Evolutionary conservation across 148 eudicot genomes (phyloP).

Genomic region (Pharnaceum exiguum): DNA sequence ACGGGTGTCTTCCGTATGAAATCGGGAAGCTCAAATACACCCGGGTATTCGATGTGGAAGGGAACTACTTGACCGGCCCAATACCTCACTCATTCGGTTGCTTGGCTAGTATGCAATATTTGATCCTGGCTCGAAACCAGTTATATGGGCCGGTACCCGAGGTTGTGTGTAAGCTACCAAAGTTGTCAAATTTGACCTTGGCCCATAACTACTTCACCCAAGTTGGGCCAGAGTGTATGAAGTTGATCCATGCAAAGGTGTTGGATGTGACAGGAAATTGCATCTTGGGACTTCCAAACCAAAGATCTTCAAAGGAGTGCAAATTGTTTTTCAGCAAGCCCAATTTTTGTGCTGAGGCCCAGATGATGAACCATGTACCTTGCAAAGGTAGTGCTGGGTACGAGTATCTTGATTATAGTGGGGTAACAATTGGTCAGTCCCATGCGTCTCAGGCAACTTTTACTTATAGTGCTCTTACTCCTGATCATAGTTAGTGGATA

Average conservation of each 20-base stretch:
- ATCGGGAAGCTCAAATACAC: constrained; percentile 31
- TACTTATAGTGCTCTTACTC: constrained; percentile 15
- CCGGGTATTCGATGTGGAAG: constrained; percentile 31
- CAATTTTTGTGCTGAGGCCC: constrained; percentile 16
- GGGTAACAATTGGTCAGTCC: not conserved
- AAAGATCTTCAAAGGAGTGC: constrained; percentile 23
- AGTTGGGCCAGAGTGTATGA: constrained; percentile 46
- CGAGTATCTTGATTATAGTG: constrained; percentile 11
- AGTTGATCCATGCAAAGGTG: constrained; percentile 17
- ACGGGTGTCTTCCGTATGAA: constrained; percentile 47
- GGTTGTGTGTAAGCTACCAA: constrained; percentile 23
- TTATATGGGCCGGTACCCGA: constrained; percentile 40
- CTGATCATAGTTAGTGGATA: constrained; percentile 1
- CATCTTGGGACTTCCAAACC: constrained; percentile 29
- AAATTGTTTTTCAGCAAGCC: constrained; percentile 19
- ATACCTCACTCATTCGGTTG: constrained; percentile 49
- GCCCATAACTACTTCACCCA: constrained; percentile 39
- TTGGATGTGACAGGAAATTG: constrained; percentile 38
- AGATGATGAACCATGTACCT: constrained; percentile 12
- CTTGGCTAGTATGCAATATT: constrained; percentile 17
- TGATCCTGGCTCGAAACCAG: constrained; percentile 26
- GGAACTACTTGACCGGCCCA: constrained; percentile 38
- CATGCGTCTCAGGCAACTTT: constrained; percentile 7
- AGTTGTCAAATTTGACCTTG: constrained; percentile 20
- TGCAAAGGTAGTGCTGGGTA: constrained; percentile 18